phyloP scores from a whole-genome alignment of 2,329 filamentous ascomycete genomes.

The Claviceps paspali region DNA sequence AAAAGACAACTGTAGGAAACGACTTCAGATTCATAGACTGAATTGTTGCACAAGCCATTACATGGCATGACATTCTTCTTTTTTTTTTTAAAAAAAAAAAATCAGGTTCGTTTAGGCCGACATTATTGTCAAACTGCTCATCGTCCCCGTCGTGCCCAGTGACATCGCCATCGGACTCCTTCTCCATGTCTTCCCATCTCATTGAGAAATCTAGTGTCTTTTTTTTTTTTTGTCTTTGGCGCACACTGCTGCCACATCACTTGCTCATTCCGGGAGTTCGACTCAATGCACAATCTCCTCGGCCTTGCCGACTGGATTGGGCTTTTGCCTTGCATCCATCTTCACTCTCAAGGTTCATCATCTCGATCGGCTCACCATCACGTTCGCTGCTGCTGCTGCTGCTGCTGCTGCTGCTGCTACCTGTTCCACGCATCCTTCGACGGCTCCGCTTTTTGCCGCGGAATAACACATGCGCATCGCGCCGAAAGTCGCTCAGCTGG shows the following conservation, averaged over 20 bases:
- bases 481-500: slow-evolving; percentile 20
- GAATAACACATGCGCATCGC: slow-evolving; percentile 18
- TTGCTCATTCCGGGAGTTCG: slow-evolving; percentile 22
- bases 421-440: slow-evolving; percentile 13
- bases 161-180: not conserved
- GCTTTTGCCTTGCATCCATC: slow-evolving; percentile 2
- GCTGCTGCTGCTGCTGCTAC: slow-evolving; percentile 14
- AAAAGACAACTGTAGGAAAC: too few relatives aligned
- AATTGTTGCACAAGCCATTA: too few relatives aligned
- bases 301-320: slow-evolving; percentile 9
- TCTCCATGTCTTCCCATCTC: not conserved
- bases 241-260: slow-evolving; percentile 1
- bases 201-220: not conserved
- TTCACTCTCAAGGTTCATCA: slow-evolving; percentile 11
- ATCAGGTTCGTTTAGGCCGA: too few relatives aligned
- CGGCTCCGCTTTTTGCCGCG: slow-evolving; percentile 11
- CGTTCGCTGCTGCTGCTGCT: slow-evolving; percentile 15
- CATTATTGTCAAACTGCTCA: too few relatives aligned
- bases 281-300: slow-evolving; percentile 22
- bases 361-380: slow-evolving; percentile 14
- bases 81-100: not conserved
- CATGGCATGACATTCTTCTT: not conserved
- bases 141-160: too few relatives aligned
- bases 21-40: too few relatives aligned
- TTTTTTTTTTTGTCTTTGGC: not conserved